Base-by-base conservation (phyloP, 2,329 filamentous ascomycete genomes). In the Periconia sp. region DNA sequence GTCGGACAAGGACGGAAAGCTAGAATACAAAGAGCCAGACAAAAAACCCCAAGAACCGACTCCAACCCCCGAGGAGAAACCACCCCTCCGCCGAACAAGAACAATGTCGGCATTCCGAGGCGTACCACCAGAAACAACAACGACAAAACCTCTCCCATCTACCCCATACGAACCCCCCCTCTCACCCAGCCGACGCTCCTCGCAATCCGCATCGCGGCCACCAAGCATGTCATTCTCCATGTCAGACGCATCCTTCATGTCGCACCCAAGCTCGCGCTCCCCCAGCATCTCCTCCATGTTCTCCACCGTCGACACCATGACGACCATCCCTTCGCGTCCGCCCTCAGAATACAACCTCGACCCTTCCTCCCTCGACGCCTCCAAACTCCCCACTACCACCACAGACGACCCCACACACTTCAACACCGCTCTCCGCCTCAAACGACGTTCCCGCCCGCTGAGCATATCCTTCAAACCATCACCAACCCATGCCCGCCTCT, bases 1-100 rank as follows among this genome's bases (percentile, higher is more conserved):
- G 1, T 74, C 72, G 5, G 73, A 76, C 52, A 66, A 68, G 47
- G 56, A 72, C 19, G 71, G 70, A 11, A 74, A 74, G 33, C 55
- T 76, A 2, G 72, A 74, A 41, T 66, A 65, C 49, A 72, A 72
- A 50, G 67, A 71, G 44, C 60, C 68, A 2, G 66, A 69, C 30
- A 54, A 60, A 14, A 69, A 65, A 47, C 63, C 59, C 35, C 44
- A 46, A 9, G 23, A 53, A 1, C n/a, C n/a, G n/a, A 46, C 45
- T 6, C 55, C 60, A 15, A 60, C 63, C 23, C 57, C 59, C n/a
- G 53, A 59, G 9, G 67, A 68, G 2, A 63, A 59, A 45, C 57
- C 61, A 3, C 43, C 52, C 7, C 41, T 69, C 8, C 57, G 64
- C 19, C 56, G 70, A 41, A 66, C 69, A 1, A 53, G 69, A 31